Percentiles rank a stretch among this genome's conserved stretches.
Conservation (phyloP, 495 filamentous ascomycete genomes). For the Hyaloscypha hepaticicola region DNA sequence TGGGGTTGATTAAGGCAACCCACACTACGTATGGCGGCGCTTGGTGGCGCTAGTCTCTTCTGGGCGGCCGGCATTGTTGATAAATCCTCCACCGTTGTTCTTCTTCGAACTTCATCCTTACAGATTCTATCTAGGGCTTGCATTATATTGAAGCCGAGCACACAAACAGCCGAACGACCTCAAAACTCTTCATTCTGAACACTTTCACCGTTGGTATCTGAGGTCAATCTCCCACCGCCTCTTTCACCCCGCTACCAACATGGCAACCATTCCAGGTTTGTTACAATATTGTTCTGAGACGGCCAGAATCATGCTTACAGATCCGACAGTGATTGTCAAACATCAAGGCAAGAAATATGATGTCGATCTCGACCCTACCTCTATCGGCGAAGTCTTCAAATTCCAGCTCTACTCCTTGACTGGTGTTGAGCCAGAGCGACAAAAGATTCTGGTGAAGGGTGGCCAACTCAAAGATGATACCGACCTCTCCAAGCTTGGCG, state of each 20-base stretch:
- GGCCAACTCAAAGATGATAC: conserved; percentile 95
- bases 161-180: not conserved
- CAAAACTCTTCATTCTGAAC: not conserved
- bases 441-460: conserved; percentile 93
- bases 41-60: not conserved
- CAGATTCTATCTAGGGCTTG: not conserved
- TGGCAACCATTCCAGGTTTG: conserved; percentile 65
- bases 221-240: conserved; percentile 10
- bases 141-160: not conserved
- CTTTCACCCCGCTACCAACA: conserved; percentile 35
- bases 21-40: conserved; percentile 26
- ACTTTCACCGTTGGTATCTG: not conserved
- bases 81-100: not conserved
- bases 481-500: conserved; percentile 73
- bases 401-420: conserved; percentile 93
- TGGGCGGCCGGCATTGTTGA: not conserved
- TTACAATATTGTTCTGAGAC: conserved; percentile 14
- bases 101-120: not conserved
- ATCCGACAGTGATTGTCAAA: conserved; percentile 76
- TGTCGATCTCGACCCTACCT: conserved; percentile 81
- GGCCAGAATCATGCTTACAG: conserved; percentile 4
- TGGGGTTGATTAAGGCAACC: conserved; percentile 25
- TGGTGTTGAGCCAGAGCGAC: conserved; percentile 91
- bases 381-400: conserved; percentile 90
- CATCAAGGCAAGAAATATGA: conserved; percentile 93